Base-by-base conservation (phyloP, 176 grass and related monocot species). In the Hyparrhenia diplandra region DNA sequence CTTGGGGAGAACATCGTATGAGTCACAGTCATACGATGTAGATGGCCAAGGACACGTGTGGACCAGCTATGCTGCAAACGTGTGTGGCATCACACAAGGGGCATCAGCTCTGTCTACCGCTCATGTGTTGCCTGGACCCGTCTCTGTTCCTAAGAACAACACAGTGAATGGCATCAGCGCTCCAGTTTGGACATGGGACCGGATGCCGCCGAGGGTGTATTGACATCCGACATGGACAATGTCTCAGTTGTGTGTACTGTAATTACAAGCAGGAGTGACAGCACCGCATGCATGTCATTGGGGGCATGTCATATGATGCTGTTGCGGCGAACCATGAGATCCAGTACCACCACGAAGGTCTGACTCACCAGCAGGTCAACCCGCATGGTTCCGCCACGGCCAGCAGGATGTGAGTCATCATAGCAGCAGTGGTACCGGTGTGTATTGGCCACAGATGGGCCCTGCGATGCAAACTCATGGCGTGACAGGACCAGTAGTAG, bases 121-220 rank as follows among this genome's bases (percentile, higher is more conserved):
- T 80, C 80, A 78, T 11, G 87, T 81, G 61, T 79, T 87, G 76
- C 86, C 89, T 9, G 86, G 85, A 73, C 69, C 87, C 51, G 55
- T 82, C n/a, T 29, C 59, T 62, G n/a, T 80, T 65, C 39, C 64
- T 47, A 64, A 79, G 52, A 75, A 51, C 37, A 77, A 82, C 27
- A 16, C 61, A 37, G 40, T 68, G 9, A 7, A 13, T 39, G 63
- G 24, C 41, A 86, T 12, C 51, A 46, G 24, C n/a, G 55, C 55
- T 74, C 62, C 82, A 41, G 79, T 78, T 70, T 84, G 77, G 80
- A 65, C 5, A 0, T 73, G 40, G 69, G 80, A 83, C 32, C n/a
- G n/a, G n/a, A n/a, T 23, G 3, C 60, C 0, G 5, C 8, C 0
- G 41, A 65, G 51, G 14, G 30, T 0, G 2, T 51, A 64, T 12